A percentile compares a stretch with the other conserved stretches of the same genome.
Evolutionary conservation across 768 basidiomycete species (phyloP).

Genomic region (Phylloporus sp.): DNA sequence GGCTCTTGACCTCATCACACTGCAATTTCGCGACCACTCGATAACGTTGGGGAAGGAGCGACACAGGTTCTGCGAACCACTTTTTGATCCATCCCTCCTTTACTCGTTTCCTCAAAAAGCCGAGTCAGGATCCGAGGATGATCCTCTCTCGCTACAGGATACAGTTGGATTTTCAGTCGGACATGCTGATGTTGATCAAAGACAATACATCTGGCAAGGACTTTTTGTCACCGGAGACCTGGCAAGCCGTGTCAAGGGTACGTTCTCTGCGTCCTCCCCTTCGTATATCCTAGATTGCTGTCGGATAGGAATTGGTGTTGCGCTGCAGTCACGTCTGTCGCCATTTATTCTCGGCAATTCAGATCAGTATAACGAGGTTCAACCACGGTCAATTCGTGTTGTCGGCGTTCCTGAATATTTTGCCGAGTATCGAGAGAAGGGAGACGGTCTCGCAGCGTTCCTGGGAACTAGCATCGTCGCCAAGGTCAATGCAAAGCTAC

Average conservation of each 20-base stretch:
- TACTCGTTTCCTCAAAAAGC: constrained; percentile 30
- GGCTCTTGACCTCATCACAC: constrained; percentile 73
- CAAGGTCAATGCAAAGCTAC: constrained; percentile 46
- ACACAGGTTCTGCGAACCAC: constrained; percentile 86
- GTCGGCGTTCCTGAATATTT: constrained; percentile 83
- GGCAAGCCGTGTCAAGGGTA: constrained; percentile 68
- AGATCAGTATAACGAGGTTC: constrained; percentile 66
- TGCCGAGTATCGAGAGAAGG: constrained; percentile 82
- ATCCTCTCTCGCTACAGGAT: constrained; percentile 52
- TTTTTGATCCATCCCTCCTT: constrained; percentile 70
- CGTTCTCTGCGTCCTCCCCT: constrained; percentile 5
- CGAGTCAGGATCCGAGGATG: constrained; percentile 18
- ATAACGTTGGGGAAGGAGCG: constrained; percentile 82
- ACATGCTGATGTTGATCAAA: constrained; percentile 56
- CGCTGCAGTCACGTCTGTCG: constrained; percentile 66
- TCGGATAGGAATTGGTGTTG: constrained; percentile 52
- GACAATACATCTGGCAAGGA: constrained; percentile 72
- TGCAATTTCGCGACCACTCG: constrained; percentile 66
- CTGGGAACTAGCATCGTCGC: constrained; percentile 80
- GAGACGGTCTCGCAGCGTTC: constrained; percentile 77
- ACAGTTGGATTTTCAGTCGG: constrained; percentile 60
- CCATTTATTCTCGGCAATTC: constrained; percentile 56
- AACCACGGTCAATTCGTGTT: constrained; percentile 59
- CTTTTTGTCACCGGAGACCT: constrained; percentile 79
- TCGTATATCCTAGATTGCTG: not conserved